Conservation (phyloP, 1,139 yeast genomes). For the Hemisphaericaspora xylofermentans region DNA sequence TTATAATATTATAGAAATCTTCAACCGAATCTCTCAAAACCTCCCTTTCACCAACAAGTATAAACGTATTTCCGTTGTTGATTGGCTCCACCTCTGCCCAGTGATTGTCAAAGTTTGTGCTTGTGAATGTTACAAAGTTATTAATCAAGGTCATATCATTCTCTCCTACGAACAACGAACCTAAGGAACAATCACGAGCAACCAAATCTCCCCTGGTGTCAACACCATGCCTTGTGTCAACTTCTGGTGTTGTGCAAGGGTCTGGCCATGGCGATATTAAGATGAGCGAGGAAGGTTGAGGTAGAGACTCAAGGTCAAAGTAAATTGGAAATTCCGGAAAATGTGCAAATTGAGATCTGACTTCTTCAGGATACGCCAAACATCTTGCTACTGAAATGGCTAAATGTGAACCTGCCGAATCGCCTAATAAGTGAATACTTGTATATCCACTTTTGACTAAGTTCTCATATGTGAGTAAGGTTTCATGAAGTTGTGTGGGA, state of each 20-base stretch:
- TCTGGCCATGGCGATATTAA: conserved; percentile 47
- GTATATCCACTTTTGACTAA: conserved; percentile 26
- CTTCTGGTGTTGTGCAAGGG: conserved; percentile 16
- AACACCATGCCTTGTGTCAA: conserved; percentile 22
- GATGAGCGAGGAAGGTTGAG: conserved; percentile 25
- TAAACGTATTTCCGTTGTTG: conserved; percentile 24
- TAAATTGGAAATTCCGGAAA: conserved; percentile 18
- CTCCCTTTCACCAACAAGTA: conserved; percentile 41
- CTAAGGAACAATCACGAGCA: conserved; percentile 25
- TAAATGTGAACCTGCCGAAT: conserved; percentile 47
- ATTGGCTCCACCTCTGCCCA: conserved; percentile 35
- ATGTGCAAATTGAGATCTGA: conserved; percentile 17
- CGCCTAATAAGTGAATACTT: conserved; percentile 38
- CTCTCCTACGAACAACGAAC: conserved; percentile 30
- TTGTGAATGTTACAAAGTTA: conserved; percentile 21
- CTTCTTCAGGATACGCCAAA: conserved; percentile 29
- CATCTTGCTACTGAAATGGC: conserved; percentile 30
- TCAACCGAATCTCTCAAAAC: conserved; percentile 32
- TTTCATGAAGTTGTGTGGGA: conserved; percentile 41
- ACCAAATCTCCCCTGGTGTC: conserved; percentile 35
- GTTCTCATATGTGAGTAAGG: conserved; percentile 24
- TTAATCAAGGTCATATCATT: conserved; percentile 15
- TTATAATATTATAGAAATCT: conserved; percentile 18
- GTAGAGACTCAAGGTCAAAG: conserved; percentile 15
- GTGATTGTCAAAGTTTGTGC: conserved; percentile 23